Conservation (phyloP, 2,329 filamentous ascomycete genomes). For the Stemphylium beticola region DNA sequence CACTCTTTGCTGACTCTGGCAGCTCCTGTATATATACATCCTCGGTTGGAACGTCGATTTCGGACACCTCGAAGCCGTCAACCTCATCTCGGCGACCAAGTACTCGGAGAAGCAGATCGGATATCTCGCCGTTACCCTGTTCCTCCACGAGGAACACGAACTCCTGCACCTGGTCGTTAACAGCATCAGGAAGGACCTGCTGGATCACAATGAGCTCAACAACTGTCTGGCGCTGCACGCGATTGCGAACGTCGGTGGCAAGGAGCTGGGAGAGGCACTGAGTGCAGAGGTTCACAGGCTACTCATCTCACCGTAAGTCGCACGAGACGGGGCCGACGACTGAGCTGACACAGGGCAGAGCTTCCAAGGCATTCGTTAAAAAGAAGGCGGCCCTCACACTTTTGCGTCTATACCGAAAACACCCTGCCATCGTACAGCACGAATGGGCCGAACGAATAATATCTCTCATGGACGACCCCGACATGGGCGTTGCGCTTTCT, state of each 20-base stretch:
- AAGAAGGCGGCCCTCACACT: conserved; percentile 97
- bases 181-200: conserved; percentile 93
- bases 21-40: conserved; percentile 97
- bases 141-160: conserved; percentile 96
- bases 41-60: conserved; percentile 99
- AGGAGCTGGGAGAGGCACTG: conserved; percentile 95
- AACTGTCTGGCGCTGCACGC: conserved; percentile 97
- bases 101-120: conserved; percentile 99
- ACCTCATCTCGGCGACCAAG: conserved; percentile 93
- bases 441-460: conserved; percentile 99
- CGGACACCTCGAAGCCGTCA: conserved; percentile 96
- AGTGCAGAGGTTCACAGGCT: conserved; percentile 91
- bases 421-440: conserved; percentile 89
- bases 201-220: conserved; percentile 95
- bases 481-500: conserved; percentile 92
- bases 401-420: conserved; percentile 91
- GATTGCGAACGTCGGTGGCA: conserved; percentile 94
- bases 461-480: conserved; percentile 96
- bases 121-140: conserved; percentile 95
- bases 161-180: conserved; percentile 95
- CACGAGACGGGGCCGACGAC: not conserved
- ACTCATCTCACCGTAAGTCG: conserved; percentile 86
- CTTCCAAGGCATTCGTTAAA: conserved; percentile 97
- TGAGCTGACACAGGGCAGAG: conserved; percentile 53
- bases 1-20: conserved; percentile 15